Conservation (phyloP, 208 protist species). For the Leishmania martiniquensis region DNA sequence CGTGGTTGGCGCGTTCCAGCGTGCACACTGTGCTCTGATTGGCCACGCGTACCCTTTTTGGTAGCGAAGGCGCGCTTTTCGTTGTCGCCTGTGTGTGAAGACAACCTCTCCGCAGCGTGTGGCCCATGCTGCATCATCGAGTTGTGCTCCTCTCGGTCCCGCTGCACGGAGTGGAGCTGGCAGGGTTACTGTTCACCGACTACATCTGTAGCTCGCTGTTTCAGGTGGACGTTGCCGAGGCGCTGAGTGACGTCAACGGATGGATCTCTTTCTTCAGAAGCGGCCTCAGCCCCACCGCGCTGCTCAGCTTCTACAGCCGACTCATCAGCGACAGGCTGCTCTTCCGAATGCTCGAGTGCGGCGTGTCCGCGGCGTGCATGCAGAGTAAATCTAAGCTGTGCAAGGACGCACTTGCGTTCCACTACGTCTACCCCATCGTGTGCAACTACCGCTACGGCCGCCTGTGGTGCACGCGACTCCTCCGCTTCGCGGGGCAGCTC, state of each 20-base stretch:
- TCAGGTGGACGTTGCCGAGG: constrained; percentile 48
- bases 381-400: constrained; percentile 33
- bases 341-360: constrained; percentile 60
- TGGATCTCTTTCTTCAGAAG: constrained; percentile 27
- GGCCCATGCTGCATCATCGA: constrained; percentile 17
- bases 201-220: constrained; percentile 60
- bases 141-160: constrained; percentile 31
- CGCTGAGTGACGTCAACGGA: constrained; percentile 35
- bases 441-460: constrained; percentile 64
- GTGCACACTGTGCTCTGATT: too few species aligned
- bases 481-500: constrained; percentile 26
- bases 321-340: constrained; percentile 42
- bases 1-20: too few species aligned
- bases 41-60: too few species aligned
- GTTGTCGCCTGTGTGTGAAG: too few species aligned
- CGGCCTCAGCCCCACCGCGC: constrained; percentile 25
- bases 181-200: constrained; percentile 50
- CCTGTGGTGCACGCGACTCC: constrained; percentile 49
- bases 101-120: not conserved
- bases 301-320: constrained; percentile 32
- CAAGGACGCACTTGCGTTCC: constrained; percentile 57
- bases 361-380: constrained; percentile 41
- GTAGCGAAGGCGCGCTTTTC: too few species aligned
- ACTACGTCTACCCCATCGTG: constrained; percentile 53
- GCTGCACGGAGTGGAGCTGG: constrained; percentile 38